Evolutionary conservation across 305 asterid species (phyloP).

Genomic region (Fraxinus velutina): DNA sequence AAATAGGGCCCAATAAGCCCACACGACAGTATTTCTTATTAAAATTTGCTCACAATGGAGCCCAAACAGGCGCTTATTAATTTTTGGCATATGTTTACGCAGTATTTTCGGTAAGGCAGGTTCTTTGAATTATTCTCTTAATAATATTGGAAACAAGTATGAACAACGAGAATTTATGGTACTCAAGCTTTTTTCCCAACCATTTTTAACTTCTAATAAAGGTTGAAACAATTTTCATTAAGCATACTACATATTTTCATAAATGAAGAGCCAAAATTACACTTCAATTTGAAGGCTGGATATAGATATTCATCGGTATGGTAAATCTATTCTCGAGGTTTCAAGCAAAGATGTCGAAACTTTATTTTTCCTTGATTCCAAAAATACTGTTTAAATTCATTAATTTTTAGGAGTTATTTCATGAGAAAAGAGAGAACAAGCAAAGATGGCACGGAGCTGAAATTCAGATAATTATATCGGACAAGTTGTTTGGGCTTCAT

Average conservation of each 20-base stretch:
- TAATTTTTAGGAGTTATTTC: slow-evolving; percentile 65
- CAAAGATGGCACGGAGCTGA: slow-evolving; percentile 86
- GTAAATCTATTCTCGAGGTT: slow-evolving; percentile 10
- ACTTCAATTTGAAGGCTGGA: slow-evolving; percentile 82
- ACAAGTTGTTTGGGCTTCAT: slow-evolving; percentile 38
- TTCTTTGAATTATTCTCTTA: background rate
- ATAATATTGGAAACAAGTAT: background rate
- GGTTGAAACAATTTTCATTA: background rate
- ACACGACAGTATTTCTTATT: no score
- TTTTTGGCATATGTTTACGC: background rate
- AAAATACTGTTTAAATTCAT: slow-evolving; percentile 15
- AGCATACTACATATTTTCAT: slow-evolving; percentile 27
- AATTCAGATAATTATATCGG: slow-evolving; percentile 84
- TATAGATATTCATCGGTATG: slow-evolving; percentile 69
- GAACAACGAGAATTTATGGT: background rate
- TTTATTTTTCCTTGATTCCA: slow-evolving; percentile 9
- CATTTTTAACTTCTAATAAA: background rate
- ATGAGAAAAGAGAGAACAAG: slow-evolving; percentile 58
- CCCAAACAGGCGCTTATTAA: background rate
- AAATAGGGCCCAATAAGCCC: no score
- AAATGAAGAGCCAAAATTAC: slow-evolving; percentile 70
- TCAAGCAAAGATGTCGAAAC: slow-evolving; percentile 1
- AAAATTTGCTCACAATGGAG: background rate
- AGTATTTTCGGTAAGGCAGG: background rate
- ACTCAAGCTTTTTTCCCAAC: background rate